Base-by-base conservation (phyloP, 306 rosid genomes). In the Trifolium repens region DNA sequence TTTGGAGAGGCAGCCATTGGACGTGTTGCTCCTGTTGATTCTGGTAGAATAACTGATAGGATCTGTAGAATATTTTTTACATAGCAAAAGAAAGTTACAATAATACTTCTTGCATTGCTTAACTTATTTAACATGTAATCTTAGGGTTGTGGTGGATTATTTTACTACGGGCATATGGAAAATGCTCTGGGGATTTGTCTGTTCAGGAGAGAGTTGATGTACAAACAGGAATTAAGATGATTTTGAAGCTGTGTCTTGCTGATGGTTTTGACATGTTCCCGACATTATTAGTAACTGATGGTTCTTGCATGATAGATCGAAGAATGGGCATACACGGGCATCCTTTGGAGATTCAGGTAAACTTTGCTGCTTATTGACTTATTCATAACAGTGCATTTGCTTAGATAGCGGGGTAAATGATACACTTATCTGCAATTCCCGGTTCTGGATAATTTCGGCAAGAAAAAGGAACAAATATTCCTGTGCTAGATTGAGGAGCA, bases 211-310 rank as follows among this genome's bases (percentile, higher is more conserved):
- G 97, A 81, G 76, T 92, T 87, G 97, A 92, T 83, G 97, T 92
- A 72, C 94, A 92, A 79, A 92, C 97, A 2, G 96, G 97, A 78
- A 92, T 92, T 68, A 92, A 87, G 84, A 90, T 92, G 97, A 92
- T 92, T 52, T 79, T 90, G 81, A 88, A 54, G 88, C 77, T 92
- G 70, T 92, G 96, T 78, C 87, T 92, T 76, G 96, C 96, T 61
- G 94, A 92, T 84, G 97, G 97, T 61, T 92, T 92, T 80, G 97
- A 92, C 54, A 92, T 92, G 97, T 92, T 92, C 74, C 97, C 97
- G 57, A 90, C 97, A 30, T 78, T 90, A 66, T 79, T 92, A 79
- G 96, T 92, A 16, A 92, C 96, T 1, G 96, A 90, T 69, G 97
- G 96, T 52, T 84, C 97, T 72, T 92, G 96, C 87, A 92, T 92